phyloP scores from a whole-genome alignment of 352 stramenopile species.

The Globisporangium alternatum region DNA sequence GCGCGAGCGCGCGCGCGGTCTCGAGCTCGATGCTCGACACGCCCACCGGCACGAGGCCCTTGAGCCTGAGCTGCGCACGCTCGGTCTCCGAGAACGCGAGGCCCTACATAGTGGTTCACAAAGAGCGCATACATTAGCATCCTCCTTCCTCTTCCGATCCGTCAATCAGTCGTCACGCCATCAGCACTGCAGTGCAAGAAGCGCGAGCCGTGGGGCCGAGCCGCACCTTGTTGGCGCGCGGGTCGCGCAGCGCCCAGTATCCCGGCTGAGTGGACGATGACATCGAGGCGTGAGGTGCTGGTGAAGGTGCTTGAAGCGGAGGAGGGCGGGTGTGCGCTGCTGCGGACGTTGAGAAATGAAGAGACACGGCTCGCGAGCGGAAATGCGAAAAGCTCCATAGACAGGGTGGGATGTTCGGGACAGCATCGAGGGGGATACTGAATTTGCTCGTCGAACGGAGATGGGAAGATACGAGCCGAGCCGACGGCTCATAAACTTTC shows the following conservation, averaged over 20 bases:
- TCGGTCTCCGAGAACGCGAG: constrained; percentile 91
- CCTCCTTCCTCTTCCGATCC: background rate
- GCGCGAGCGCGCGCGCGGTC: constrained; percentile 72
- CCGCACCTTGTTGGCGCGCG: constrained; percentile 19
- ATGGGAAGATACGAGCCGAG: background rate
- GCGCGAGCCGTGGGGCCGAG: too few relatives aligned
- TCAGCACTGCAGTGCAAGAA: background rate
- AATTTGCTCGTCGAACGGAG: background rate
- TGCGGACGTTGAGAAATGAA: constrained; percentile 10
- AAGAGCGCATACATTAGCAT: background rate
- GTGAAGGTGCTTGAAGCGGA: background rate
- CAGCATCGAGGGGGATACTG: too few relatives aligned
- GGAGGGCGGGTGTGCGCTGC: background rate
- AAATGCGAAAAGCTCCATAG: background rate
- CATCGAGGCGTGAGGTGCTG: background rate
- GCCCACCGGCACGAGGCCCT: constrained; percentile 88
- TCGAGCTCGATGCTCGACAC: constrained; percentile 86
- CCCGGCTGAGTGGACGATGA: constrained; percentile 10
- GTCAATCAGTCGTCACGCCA: background rate
- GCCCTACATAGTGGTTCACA: constrained; percentile 37
- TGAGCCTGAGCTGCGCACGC: constrained; percentile 83
- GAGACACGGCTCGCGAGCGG: background rate
- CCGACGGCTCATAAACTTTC: background rate
- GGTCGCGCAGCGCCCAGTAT: constrained; percentile 17
- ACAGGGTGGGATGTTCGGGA: background rate